Base-by-base conservation (phyloP, 2,329 filamentous ascomycete genomes). In the Aspergillus vadensis region DNA sequence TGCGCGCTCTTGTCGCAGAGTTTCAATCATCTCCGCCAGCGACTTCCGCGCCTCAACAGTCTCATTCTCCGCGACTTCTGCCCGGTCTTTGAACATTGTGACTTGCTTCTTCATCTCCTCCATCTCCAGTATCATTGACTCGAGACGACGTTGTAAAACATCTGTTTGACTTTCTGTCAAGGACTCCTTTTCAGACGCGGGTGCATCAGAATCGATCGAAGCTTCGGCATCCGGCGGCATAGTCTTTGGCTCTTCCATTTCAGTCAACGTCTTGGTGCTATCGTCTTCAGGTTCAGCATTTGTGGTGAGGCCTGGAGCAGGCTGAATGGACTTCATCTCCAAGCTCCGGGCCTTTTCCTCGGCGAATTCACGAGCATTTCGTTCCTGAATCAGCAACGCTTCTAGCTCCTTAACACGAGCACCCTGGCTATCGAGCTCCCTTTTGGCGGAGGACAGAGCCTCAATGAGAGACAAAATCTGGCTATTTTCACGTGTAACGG, bases 401-500 rank as follows among this genome's bases (percentile, higher is more conserved):
- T 98, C 94, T 12, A 98, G 80, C 68, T 93, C 90, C 67, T 88
- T 89, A 74, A 98, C 88, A 30, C 91, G 88, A 44, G 87, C 83
- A 54, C 86, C 88, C 73, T 97, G 92, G n/a, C 83, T 85, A 69
- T 96, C 92, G 44, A 97, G 86, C 72, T 97, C 93, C 68, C 89
- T 90, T 78, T 91, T 96, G 9, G 93, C 91, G 60, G 86, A 87
- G 57, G 89, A 91, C 47, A 99, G 80, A 19, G 91, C 91, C 69
- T 97, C 92, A 6, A 92, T 91, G 14, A 99, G 82, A 17, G 91
- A 88, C 5, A 94, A 80, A 57, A 97, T 91, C 70, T 97, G 92
- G 70, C 88, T 89, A 5, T 83, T 83, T 66, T 89, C 86, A 50
- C 77, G 75, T 43, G 78, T 77, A 17, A 81, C 76, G 6, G 83